Conservation (phyloP, 805 yeast genomes). For the Wickerhamiella vanderwaltii region DNA sequence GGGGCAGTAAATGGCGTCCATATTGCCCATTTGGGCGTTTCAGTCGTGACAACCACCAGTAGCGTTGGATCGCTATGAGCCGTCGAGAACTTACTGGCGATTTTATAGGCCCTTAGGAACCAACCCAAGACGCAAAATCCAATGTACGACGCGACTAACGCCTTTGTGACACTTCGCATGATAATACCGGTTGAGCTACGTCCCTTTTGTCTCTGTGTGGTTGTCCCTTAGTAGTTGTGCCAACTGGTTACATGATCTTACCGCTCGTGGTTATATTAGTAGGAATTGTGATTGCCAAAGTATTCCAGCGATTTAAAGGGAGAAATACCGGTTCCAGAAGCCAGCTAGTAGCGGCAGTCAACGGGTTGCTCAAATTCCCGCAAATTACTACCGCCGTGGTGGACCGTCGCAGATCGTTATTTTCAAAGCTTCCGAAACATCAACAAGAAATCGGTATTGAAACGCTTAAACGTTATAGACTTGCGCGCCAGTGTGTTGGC, state of each 20-base stretch:
- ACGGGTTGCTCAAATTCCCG: conserved; percentile 3
- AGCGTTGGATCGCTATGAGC: conserved; percentile 10
- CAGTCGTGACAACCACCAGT: conserved; percentile 17
- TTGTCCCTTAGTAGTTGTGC: background rate
- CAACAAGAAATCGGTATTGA: conserved; percentile 45
- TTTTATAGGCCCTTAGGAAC: conserved; percentile 7
- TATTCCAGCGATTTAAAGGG: background rate
- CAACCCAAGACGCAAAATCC: conserved; percentile 7
- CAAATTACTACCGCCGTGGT: conserved; percentile 9
- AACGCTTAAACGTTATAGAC: conserved; percentile 40
- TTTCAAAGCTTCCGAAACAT: conserved; percentile 34
- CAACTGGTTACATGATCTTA: conserved; percentile 7
- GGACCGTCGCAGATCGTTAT: conserved; percentile 20
- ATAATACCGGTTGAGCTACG: too few species aligned
- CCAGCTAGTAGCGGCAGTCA: conserved; percentile 6
- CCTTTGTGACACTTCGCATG: conserved; percentile 8
- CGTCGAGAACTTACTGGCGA: conserved; percentile 4
- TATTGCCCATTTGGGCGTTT: conserved; percentile 20
- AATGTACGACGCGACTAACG: conserved; percentile 4
- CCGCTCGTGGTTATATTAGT: conserved; percentile 6
- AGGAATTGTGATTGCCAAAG: conserved; percentile 7
- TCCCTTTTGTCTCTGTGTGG: too few species aligned
- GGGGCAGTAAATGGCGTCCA: conserved; percentile 41
- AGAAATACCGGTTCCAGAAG: background rate
- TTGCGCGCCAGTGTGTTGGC: conserved; percentile 37